Percentiles rank a stretch among this genome's conserved stretches.
phyloP scores from a whole-genome alignment of 2,329 filamentous ascomycete species.

The Colletotrichum simmondsii region DNA sequence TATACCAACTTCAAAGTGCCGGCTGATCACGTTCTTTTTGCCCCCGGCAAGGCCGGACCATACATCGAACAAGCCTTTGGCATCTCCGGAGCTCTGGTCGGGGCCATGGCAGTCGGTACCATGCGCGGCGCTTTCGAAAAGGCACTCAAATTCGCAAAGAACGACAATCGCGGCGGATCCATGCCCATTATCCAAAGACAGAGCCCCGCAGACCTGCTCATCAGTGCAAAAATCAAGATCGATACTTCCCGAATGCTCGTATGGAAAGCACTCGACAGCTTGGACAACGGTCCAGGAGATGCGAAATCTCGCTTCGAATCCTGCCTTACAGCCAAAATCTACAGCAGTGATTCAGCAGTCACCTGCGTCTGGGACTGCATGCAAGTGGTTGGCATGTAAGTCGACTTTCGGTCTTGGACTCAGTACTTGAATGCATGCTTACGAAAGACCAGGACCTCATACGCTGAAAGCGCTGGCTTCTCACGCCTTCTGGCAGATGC shows the following conservation, averaged over 20 bases:
- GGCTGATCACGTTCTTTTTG: constrained; percentile 55
- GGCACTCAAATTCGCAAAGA: constrained; percentile 60
- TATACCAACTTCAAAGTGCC: constrained; percentile 61
- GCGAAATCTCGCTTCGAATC: constrained; percentile 54
- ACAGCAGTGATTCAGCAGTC: constrained; percentile 59
- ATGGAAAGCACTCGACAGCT: constrained; percentile 60
- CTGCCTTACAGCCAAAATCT: constrained; percentile 62
- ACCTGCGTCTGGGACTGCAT: constrained; percentile 61
- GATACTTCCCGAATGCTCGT: constrained; percentile 61
- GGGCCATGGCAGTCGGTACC: constrained; percentile 64
- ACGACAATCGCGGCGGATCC: constrained; percentile 55
- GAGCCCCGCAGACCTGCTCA: constrained; percentile 61
- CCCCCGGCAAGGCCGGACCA: constrained; percentile 48
- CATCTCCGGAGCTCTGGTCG: constrained; percentile 62
- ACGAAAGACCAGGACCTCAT: neutral
- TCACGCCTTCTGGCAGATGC: constrained; percentile 24
- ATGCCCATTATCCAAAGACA: constrained; percentile 59
- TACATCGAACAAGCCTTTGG: constrained; percentile 45
- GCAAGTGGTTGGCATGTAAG: constrained; percentile 61
- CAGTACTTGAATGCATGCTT: neutral
- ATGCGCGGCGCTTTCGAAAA: constrained; percentile 65
- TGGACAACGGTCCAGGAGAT: constrained; percentile 53
- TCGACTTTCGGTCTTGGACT: neutral
- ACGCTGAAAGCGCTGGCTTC: neutral
- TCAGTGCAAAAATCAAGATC: constrained; percentile 61